Evolutionary conservation across 164 flowering plant species (phyloP), one percentile per base, ranked within the genome.

Genomic region (Akebia trifoliata): DNA sequence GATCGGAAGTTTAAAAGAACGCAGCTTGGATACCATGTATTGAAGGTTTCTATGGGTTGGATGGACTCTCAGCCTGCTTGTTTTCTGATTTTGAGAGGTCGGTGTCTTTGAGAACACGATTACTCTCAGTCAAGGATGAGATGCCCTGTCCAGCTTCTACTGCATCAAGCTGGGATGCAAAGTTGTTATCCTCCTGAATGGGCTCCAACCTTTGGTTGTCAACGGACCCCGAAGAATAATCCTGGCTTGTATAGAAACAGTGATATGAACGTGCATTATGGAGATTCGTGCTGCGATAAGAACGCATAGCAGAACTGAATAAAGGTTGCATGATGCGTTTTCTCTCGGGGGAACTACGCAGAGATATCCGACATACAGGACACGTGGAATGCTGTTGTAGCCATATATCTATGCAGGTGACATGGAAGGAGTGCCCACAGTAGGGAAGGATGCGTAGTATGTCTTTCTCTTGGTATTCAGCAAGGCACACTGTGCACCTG

Each of bases 361-460:
- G 59, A 17, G 99, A 90, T 36, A 87, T 67, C 48, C 97, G 78
- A 74, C 99, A 90, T 22, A 93, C 83, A 5, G 99, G 99, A 59
- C 99, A 93, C 3, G 99, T 90, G 39, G 85, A 77, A 60, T 90
- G 87, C 69, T 86, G 94, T 65, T 81, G 88, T 34, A 93, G 74
- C 99, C 97, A 93, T 63, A 80, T 78, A 72, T 87, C 99, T 67
- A 93, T 90, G 76, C 99, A 93, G 26, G 73, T 66, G 2, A 71
- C 78, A 53, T 93, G 99, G 71, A 93, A 93, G 42, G 74, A 81
- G 69, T 93, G 99, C 11, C 92, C 90, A 54, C 99, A 93, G 32
- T 62, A 73, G 15, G 97, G 99, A 20, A 93, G 92, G 32, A 90
- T 80, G 9, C 99, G 87, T 61, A 93, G 55, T 8, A 67, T 61